phyloP scores from a whole-genome alignment of 2,329 filamentous ascomycete species.

The Talaromyces atroroseus region DNA sequence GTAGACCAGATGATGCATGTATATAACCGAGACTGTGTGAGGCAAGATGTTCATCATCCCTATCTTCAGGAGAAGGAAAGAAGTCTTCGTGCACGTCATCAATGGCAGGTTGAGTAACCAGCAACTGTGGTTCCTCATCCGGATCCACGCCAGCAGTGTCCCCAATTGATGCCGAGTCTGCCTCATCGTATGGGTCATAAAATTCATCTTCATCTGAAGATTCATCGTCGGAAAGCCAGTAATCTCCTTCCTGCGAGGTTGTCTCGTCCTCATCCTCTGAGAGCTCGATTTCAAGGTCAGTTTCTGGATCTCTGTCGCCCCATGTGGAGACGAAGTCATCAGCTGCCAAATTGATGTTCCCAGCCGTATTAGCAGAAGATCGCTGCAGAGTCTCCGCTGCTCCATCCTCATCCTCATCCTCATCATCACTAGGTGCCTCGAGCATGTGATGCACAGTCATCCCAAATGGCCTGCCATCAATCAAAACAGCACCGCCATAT shows the following conservation, averaged over 20 bases:
- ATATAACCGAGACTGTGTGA: conserved; percentile 76
- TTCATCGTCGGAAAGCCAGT: conserved; percentile 41
- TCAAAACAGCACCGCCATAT: conserved; percentile 78
- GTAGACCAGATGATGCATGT: conserved; percentile 84
- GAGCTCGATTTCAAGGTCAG: conserved; percentile 45
- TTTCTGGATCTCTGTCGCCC: conserved; percentile 35
- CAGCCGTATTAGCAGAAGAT: conserved; percentile 41
- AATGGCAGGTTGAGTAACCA: conserved; percentile 85
- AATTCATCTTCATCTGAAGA: conserved; percentile 49
- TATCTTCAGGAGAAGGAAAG: conserved; percentile 70
- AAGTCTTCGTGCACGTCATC: conserved; percentile 81
- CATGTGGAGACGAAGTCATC: conserved; percentile 34
- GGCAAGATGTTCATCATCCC: conserved; percentile 73
- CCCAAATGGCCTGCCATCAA: conserved; percentile 79
- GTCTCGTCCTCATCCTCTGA: conserved; percentile 47
- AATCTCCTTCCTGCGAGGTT: conserved; percentile 35
- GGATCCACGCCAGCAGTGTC: conserved; percentile 74
- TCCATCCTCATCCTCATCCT: conserved; percentile 35
- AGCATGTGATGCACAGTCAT: conserved; percentile 98
- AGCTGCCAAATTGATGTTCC: conserved; percentile 18
- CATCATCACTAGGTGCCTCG: conserved; percentile 58
- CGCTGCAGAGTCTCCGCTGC: conserved; percentile 32
- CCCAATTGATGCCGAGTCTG: conserved; percentile 54
- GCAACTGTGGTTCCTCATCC: conserved; percentile 68
- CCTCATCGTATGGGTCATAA: conserved; percentile 46